A percentile compares a stretch with the other conserved stretches of the same genome.
Conservation (phyloP, 257 asterid genomes). For the Datura wrightii region DNA sequence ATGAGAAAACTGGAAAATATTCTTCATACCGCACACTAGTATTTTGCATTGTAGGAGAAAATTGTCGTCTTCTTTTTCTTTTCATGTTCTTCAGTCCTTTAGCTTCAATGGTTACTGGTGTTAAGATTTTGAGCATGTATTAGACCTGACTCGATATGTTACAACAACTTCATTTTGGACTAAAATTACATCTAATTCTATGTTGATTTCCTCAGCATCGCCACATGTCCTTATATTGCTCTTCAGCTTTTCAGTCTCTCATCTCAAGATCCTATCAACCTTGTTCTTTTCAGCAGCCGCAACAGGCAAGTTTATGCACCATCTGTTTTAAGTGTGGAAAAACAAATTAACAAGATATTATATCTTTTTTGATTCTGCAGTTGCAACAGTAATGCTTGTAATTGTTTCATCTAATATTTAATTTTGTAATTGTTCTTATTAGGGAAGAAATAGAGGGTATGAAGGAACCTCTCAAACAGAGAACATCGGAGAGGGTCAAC, state of each 20-base stretch:
- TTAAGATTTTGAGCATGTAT: too few relatives aligned
- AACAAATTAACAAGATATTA: background rate
- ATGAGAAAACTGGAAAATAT: too few relatives aligned
- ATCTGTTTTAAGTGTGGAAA: background rate
- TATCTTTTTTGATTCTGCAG: background rate
- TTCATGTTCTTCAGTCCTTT: too few relatives aligned
- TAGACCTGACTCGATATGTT: too few relatives aligned
- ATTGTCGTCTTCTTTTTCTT: too few relatives aligned
- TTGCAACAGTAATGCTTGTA: background rate
- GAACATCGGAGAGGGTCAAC: background rate
- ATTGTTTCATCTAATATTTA: background rate
- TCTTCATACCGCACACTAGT: too few relatives aligned
- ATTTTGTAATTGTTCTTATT: conserved; percentile 42
- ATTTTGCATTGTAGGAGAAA: too few relatives aligned
- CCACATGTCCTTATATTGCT: conserved; percentile 66
- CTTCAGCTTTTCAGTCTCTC: conserved; percentile 66
- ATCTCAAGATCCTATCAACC: conserved; percentile 61
- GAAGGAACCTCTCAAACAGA: conserved; percentile 42
- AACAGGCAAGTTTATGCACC: conserved; percentile 62
- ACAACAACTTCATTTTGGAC: background rate
- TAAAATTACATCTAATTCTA: background rate
- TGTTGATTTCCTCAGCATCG: conserved; percentile 55
- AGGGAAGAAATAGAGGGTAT: conserved; percentile 63
- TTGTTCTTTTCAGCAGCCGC: conserved; percentile 62
- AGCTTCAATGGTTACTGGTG: too few relatives aligned